Evolutionary conservation across 495 filamentous ascomycete genomes (phyloP), one percentile per base, ranked within the genome.

Genomic region (Penicillium nucicola): DNA sequence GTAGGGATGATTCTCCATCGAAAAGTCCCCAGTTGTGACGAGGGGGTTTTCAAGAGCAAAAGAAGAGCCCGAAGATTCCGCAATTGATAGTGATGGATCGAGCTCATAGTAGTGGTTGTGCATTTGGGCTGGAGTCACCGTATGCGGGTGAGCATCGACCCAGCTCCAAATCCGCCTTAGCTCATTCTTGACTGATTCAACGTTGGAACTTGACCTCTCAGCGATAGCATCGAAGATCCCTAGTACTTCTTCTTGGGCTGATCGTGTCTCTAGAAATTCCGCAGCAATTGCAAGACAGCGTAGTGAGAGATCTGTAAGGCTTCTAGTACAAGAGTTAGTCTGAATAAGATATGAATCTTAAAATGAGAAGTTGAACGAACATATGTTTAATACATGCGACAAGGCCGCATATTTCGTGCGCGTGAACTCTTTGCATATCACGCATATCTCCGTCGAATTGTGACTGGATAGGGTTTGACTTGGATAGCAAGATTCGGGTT

Each of bases 371-470:
- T 11, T 52, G 18, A 12, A 65, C 73, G 53, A 68, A 83, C 64
- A 83, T 75, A 58, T 96, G 90, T 63, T 88, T 87, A 47, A 86
- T 81, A 60, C 95, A 89, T 0, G 90, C 88, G 4, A 84, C 82
- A 54, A 97, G 92, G 20, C 92, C 93, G 57, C 91, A 97, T 34
- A 93, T 84, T 55, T 89, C 81, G 50, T 86, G 82, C 4, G 90
- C 84, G 64, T 97, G 88, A 37, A 76, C 75, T 44, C 84, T 75
- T 57, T 87, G 83, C 50, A 85, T 74, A 11, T 80, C 75, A 35
- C 74, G 81, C 81, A 92, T 88, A 48, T 90, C 85, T 4, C 60
- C 47, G 30, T 57, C 59, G 31, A 67, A 58, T 42, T 82, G 76
- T 10, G 77, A 77, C 34, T 79, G 76, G 14, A 81, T 66, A 0